Evolutionary conservation across 2,329 filamentous ascomycete species (phyloP), one percentile per base, ranked within the genome.

Genomic region (Xylaria sp.): DNA sequence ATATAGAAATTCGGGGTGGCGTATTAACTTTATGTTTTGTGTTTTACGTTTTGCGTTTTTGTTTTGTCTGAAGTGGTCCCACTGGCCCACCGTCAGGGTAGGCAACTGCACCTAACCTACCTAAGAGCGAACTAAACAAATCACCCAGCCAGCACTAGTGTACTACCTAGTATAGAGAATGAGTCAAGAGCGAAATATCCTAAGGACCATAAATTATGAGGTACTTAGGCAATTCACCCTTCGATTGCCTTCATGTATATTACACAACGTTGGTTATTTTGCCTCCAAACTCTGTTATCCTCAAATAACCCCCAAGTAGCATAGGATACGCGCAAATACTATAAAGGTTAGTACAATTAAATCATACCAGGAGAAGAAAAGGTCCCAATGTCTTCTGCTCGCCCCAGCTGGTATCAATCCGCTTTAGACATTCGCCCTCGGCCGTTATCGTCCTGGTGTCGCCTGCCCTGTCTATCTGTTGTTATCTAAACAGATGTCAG

Each of bases 321-420:
- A 23, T 21, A 5, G 6, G 10, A 9, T 25, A 27, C 5, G 21
- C 10, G 25, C 64, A 35, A 27, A 2, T 59, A 60, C 54, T 60
- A 59, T 60, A 59, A 63, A 44, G 40, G n/a, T 27, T 40, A 9
- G 16, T 44, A 50, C 40, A 25, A 10, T 29, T 13, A 32, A 32
- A 53, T 25, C n/a, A 12, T 47, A 27, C 29, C 25, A 54, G 18
- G n/a, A 32, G 27, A 60, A 48, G 18, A 37, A 23, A 44, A 58
- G 5, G 13, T 9, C 18, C n/a, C 16, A 23, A 44, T 13, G 5
- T 9, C 32, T 29, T 60, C 29, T 13, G 13, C 37, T 40, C 6
- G 47, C n/a, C 37, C 35, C 47, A 1, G 25, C 32, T 29, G 18
- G 16, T 9, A 27, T 55, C 48, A 18, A 16, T 23, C 6, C 21